These are phyloP conservation scores for Nicotiana paniculata DNA, from an alignment of 257 asterid species.

Conservation along the genomic window DNA sequence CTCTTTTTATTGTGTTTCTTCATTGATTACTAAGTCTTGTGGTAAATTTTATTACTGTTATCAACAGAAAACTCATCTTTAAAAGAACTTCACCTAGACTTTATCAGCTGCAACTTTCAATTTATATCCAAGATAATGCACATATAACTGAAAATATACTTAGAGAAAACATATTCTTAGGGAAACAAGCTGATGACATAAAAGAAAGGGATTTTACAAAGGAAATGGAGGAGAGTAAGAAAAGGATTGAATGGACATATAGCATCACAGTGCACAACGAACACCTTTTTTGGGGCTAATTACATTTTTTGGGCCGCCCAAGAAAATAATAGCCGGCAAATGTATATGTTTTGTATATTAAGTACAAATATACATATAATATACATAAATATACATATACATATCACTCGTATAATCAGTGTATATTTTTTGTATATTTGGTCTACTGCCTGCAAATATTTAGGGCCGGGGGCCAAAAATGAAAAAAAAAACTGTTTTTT, in stretches of 20 bases:
- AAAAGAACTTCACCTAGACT: neutral
- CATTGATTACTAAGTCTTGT: neutral
- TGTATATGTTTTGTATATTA: too few species aligned
- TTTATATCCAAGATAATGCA: neutral
- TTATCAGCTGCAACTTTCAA: conserved; percentile 1
- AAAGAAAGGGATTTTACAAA: neutral
- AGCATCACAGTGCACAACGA: neutral
- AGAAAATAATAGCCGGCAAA: too few species aligned
- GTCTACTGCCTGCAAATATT: too few species aligned
- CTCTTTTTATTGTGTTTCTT: neutral
- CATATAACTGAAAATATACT: neutral
- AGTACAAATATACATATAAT: too few species aligned
- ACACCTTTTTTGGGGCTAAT: neutral
- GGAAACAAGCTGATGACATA: neutral
- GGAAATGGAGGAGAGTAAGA: neutral
- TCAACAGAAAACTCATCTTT: neutral
- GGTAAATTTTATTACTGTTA: neutral
- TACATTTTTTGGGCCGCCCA: too few species aligned
- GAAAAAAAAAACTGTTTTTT: too few species aligned
- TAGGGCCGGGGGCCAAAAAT: too few species aligned
- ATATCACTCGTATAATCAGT: too few species aligned
- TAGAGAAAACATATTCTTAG: neutral
- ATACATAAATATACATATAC: too few species aligned
- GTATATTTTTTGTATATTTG: too few species aligned
- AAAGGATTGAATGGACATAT: neutral